Conservation (phyloP, 345 rosid species). For the Citropsis articulata region DNA sequence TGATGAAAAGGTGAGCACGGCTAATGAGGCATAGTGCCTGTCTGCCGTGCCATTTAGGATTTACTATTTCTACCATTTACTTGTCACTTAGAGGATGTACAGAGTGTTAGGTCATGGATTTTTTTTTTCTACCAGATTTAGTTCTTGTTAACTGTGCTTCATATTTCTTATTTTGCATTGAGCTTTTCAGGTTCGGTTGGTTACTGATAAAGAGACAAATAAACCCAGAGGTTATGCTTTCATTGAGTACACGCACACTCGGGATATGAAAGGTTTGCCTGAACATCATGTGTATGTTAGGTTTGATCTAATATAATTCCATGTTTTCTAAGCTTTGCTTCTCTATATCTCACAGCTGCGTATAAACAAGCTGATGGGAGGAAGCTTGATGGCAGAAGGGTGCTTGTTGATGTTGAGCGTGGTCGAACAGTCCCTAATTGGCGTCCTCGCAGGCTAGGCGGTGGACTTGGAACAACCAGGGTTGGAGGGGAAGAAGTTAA, state of each 20-base stretch:
- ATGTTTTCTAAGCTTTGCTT: slow-evolving; percentile 13
- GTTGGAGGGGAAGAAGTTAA: slow-evolving; percentile 81
- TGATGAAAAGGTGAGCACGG: slow-evolving; percentile 97
- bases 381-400: slow-evolving; percentile 98
- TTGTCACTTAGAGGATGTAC: slow-evolving; percentile 30
- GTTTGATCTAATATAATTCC: not conserved
- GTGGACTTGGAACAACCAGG: slow-evolving; percentile 96
- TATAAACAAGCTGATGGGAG: slow-evolving; percentile 99
- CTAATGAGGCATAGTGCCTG: slow-evolving; percentile 73
- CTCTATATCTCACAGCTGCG: slow-evolving; percentile 54
- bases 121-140: slow-evolving; percentile 17
- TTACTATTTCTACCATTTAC: slow-evolving; percentile 25
- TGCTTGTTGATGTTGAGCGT: slow-evolving; percentile 97
- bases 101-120: not conserved
- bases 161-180: slow-evolving; percentile 34
- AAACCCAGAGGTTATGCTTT: slow-evolving; percentile 97
- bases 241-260: slow-evolving; percentile 88
- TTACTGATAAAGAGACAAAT: slow-evolving; percentile 66
- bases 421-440: slow-evolving; percentile 99
- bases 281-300: not conserved
- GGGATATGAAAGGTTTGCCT: slow-evolving; percentile 90
- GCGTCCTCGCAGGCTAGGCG: slow-evolving; percentile 99
- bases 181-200: slow-evolving; percentile 67
- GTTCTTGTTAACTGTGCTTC: slow-evolving; percentile 17
- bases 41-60: slow-evolving; percentile 87